A percentile compares a stretch with the other conserved stretches of the same genome.
Evolutionary conservation across 306 rosid genomes (phyloP).

Genomic region (Quercus parvula): DNA sequence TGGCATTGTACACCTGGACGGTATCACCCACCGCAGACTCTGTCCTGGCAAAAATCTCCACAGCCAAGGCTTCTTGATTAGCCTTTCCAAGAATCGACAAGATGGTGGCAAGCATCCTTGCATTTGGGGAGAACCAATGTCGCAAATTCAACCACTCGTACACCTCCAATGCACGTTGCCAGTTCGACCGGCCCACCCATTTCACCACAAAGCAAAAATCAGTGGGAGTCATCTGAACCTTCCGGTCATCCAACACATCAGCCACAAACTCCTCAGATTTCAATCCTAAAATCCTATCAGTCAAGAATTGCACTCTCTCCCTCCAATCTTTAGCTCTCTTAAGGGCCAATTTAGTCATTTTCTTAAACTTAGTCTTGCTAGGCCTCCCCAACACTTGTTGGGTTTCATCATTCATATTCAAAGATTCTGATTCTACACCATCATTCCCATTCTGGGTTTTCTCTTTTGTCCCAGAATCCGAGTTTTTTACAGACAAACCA

Average conservation of each 20-base stretch:
- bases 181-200: conserved; percentile 67
- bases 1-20: conserved; percentile 86
- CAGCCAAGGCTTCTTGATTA: conserved; percentile 74
- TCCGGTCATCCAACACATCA: conserved; percentile 69
- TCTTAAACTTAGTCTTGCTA: conserved; percentile 57
- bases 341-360: conserved; percentile 76
- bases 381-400: conserved; percentile 48
- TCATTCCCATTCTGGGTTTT: conserved; percentile 9
- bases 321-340: conserved; percentile 85
- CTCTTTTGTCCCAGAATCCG: conserved; percentile 31
- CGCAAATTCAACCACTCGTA: conserved; percentile 85
- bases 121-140: conserved; percentile 86
- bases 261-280: conserved; percentile 75
- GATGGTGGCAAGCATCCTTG: conserved; percentile 87
- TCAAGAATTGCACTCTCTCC: conserved; percentile 71
- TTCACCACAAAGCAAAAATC: conserved; percentile 92
- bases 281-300: conserved; percentile 66
- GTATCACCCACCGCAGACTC: conserved; percentile 53
- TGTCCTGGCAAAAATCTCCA: conserved; percentile 66
- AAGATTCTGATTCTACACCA: conserved; percentile 2
- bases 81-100: conserved; percentile 84
- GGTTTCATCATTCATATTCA: conserved; percentile 37
- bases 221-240: conserved; percentile 79
- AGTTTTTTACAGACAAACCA: conserved; percentile 6
- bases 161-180: conserved; percentile 91